Percentiles rank a stretch among this genome's conserved stretches.
Conservation (phyloP, 1,284 basidiomycete genomes). For the Tilletia horrida region DNA sequence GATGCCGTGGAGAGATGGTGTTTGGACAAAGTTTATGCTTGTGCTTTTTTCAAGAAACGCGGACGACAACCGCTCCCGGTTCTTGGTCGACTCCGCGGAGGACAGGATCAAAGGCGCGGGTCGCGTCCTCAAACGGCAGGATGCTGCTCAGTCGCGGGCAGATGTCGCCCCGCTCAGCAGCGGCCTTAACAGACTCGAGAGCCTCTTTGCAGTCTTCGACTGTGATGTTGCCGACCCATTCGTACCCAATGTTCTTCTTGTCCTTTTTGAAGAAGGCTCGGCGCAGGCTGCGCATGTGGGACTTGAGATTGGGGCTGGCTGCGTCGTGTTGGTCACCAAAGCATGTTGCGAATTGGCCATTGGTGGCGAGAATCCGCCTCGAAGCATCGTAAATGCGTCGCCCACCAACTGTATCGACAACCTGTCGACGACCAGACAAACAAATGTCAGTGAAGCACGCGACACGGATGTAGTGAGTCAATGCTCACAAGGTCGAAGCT, state of each 20-base stretch:
- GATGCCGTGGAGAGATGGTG: too few species aligned
- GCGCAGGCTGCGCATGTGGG: constrained; percentile 53
- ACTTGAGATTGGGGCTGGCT: constrained; percentile 48
- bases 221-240: constrained; percentile 50
- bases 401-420: constrained; percentile 53
- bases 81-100: constrained; percentile 33
- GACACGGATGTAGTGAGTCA: too few species aligned
- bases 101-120: constrained; percentile 43
- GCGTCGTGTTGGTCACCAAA: constrained; percentile 53
- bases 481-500: constrained; percentile 55
- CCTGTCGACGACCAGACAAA: neutral
- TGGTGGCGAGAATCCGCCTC: constrained; percentile 54
- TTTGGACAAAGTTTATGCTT: neutral
- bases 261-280: constrained; percentile 57
- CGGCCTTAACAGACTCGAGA: constrained; percentile 44
- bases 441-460: too few species aligned
- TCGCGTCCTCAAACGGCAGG: constrained; percentile 47
- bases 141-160: constrained; percentile 50
- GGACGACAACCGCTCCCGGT: constrained; percentile 44
- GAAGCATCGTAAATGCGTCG: constrained; percentile 56
- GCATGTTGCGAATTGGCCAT: constrained; percentile 54
- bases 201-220: constrained; percentile 46
- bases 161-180: constrained; percentile 45
- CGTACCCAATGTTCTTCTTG: constrained; percentile 56
- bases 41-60: constrained; percentile 37